phyloP scores from a whole-genome alignment of 129 eudicot species.

The Tanacetum coccineum region DNA sequence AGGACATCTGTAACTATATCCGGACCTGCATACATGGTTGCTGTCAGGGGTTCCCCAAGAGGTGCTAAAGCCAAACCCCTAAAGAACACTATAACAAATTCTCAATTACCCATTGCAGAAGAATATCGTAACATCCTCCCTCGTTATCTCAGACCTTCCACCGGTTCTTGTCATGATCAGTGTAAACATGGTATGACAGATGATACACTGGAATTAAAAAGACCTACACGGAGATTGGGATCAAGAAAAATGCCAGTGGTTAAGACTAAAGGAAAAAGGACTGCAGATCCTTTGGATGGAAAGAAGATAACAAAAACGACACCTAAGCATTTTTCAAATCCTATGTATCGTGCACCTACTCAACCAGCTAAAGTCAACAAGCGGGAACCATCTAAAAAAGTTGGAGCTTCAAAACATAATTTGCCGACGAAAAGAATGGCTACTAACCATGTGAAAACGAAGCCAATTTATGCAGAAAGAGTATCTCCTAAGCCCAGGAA shows the following conservation, averaged over 20 bases:
- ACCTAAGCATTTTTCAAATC: constrained; percentile 21
- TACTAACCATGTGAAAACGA: constrained; percentile 18
- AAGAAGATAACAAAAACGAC: constrained; percentile 23
- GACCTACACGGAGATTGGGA: constrained; percentile 25
- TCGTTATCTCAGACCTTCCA: constrained; percentile 41
- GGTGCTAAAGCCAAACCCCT: constrained; percentile 20
- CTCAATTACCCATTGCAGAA: constrained; percentile 14
- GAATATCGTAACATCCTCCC: constrained; percentile 1
- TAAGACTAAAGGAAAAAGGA: constrained; percentile 21
- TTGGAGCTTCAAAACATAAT: not conserved
- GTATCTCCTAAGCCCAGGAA: constrained; percentile 16
- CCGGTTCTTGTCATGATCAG: constrained; percentile 74
- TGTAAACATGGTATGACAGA: constrained; percentile 54
- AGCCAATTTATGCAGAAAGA: constrained; percentile 29
- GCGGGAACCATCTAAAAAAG: constrained; percentile 30
- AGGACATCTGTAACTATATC: constrained; percentile 28
- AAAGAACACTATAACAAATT: constrained; percentile 6
- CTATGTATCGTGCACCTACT: constrained; percentile 19
- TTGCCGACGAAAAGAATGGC: constrained; percentile 19
- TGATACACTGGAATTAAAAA: constrained; percentile 29
- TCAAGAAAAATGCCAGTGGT: constrained; percentile 29
- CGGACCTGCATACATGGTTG: constrained; percentile 23
- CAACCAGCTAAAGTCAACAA: constrained; percentile 42
- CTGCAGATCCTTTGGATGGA: constrained; percentile 24
- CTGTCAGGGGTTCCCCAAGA: constrained; percentile 21